Evolutionary conservation across 306 rosid species (phyloP), one percentile per base, ranked within the genome.

Genomic region (Corylus avellana): DNA sequence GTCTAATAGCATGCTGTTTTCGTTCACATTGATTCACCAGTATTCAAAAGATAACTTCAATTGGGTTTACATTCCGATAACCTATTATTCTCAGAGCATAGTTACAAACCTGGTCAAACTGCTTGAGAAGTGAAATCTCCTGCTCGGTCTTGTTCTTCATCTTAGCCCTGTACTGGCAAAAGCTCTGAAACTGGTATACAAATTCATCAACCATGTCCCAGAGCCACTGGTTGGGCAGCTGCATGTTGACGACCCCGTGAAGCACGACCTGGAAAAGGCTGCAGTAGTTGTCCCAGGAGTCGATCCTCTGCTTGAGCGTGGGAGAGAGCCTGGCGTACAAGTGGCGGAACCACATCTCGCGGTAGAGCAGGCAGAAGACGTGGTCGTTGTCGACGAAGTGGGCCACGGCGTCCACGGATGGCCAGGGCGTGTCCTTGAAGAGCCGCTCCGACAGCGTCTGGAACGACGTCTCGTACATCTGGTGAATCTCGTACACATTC

Each of bases 161-260:
- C 82, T 96, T 96, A 2, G 99, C 97, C 37, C 97, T 83, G 48
- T 89, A 96, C 85, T 96, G 99, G 46, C 99, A 96, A 70, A 96
- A 96, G 86, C 94, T 96, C 90, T 91, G 98, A 64, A 96, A 93
- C 94, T 96, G 98, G 86, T 96, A 93, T 10, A 93, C 99, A 57
- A 96, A 96, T 83, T 93, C 99, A 27, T 96, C 97, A 0, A 96
- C 99, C 99, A 96, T 96, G 37, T 96, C 99, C 99, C 99, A 95
- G 8, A 95, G 83, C 98, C 99, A 96, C 83, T 93, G 98, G 63
- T 96, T 96, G 14, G 99, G 98, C 5, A 96, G 88, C 84, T 93
- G 99, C 99, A 93, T 93, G 61, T 93, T 96, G 17, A 96, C 98
- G 7, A 95, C 96, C 27, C 98, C 99, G 55, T 93, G 98, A 51